A percentile compares a stretch with the other conserved stretches of the same genome.
Conservation (phyloP, 345 rosid genomes). For the Limnanthes douglasii region DNA sequence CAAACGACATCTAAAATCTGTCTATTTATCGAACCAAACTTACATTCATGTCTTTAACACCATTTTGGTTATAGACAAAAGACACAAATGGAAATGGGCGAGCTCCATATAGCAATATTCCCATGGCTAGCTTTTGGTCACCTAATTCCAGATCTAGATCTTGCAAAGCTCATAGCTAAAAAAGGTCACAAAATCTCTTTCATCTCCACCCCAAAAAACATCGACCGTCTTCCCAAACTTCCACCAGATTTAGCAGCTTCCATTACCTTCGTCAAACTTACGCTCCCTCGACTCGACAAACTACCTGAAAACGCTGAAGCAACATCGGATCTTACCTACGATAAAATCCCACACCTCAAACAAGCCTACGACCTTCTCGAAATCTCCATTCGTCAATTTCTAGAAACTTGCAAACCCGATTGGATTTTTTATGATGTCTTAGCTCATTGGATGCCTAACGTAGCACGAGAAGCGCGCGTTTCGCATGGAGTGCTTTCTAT, state of each 20-base stretch:
- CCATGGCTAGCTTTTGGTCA: slow-evolving; percentile 26
- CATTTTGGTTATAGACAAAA: too few relatives aligned
- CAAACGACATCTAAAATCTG: too few relatives aligned
- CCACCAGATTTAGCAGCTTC: slow-evolving; percentile 7
- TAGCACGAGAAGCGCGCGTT: slow-evolving; percentile 8
- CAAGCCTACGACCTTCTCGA: slow-evolving; percentile 20
- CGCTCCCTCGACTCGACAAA: slow-evolving; percentile 12
- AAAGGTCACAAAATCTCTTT: slow-evolving; percentile 19
- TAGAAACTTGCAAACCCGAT: slow-evolving; percentile 14
- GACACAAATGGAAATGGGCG: too few relatives aligned
- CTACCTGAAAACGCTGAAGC: slow-evolving; percentile 21
- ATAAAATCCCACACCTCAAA: slow-evolving; percentile 15
- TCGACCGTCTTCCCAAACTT: slow-evolving; percentile 8
- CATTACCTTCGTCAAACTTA: slow-evolving; percentile 14
- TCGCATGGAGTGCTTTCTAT: slow-evolving; percentile 1
- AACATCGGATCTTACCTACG: slow-evolving; percentile 16
- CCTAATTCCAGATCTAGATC: slow-evolving; percentile 12
- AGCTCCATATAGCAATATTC: slow-evolving; percentile 23
- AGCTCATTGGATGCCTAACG: slow-evolving; percentile 25
- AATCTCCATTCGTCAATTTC: slow-evolving; percentile 12
- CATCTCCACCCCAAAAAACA: slow-evolving; percentile 19
- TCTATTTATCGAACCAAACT: too few relatives aligned
- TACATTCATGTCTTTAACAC: too few relatives aligned
- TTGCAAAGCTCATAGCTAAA: slow-evolving; percentile 19
- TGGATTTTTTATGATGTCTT: slow-evolving; percentile 27